Percentiles rank a stretch among this genome's conserved stretches.
phyloP scores from a whole-genome alignment of 2,329 filamentous ascomycete genomes.

The Epichloe uncinata region DNA sequence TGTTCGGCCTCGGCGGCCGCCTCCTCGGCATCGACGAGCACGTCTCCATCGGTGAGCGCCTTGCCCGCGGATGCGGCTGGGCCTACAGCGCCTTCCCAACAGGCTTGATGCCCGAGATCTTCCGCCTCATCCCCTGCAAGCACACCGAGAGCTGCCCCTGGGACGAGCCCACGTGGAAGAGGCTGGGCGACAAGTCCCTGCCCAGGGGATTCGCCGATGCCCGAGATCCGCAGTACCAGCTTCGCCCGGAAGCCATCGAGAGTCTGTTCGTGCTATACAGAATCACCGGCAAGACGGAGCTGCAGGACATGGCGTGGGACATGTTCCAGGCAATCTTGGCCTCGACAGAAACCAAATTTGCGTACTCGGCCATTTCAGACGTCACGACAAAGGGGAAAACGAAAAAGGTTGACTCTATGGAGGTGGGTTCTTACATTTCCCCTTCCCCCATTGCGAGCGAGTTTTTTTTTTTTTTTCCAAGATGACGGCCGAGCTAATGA shows the following conservation, averaged over 20 bases:
- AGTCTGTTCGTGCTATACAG: slow-evolving; percentile 66
- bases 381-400: slow-evolving; percentile 21
- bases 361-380: slow-evolving; percentile 34
- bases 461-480: no score
- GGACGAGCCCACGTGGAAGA: slow-evolving; percentile 18
- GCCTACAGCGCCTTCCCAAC: slow-evolving; percentile 39
- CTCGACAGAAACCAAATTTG: slow-evolving; percentile 32
- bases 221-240: slow-evolving; percentile 34
- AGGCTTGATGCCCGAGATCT: slow-evolving; percentile 47
- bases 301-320: slow-evolving; percentile 37
- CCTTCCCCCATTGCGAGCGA: not conserved
- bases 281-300: slow-evolving; percentile 32
- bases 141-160: slow-evolving; percentile 17
- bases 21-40: slow-evolving; percentile 40
- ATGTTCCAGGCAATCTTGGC: slow-evolving; percentile 36
- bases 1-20: slow-evolving; percentile 50
- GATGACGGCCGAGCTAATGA: no score
- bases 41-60: slow-evolving; percentile 32
- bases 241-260: slow-evolving; percentile 59
- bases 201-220: slow-evolving; percentile 49
- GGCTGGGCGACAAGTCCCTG: slow-evolving; percentile 13
- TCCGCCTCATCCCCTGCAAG: slow-evolving; percentile 33
- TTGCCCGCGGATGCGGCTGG: slow-evolving; percentile 44
- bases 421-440: slow-evolving; percentile 25
- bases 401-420: slow-evolving; percentile 44